Base-by-base conservation (phyloP, 2,329 filamentous ascomycete species). In the Zopfia rhizophila region DNA sequence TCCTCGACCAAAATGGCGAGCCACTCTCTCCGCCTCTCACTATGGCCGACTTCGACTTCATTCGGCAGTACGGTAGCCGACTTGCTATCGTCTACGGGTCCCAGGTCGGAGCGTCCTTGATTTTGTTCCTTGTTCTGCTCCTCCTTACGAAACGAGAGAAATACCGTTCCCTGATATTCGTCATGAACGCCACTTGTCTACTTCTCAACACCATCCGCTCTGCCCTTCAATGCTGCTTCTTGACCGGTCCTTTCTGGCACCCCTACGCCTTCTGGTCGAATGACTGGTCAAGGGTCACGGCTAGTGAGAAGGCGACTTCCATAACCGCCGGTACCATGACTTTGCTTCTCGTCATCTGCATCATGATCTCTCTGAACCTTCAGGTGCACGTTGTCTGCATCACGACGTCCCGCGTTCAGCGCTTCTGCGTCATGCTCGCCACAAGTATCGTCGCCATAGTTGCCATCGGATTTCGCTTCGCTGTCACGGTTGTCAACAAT, bases 71-170 rank as follows among this genome's bases (percentile, higher is more conserved):
- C 62, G 75, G 75, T 48, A 68, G 77, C 45, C 72, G 72, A 7
- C 63, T 78, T 24, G 76, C 71, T 64, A 84, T 89, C 75, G 87
- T 85, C 71, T 90, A 87, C 65, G 86, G 82, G 39, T 73, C 81
- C 13, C 89, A 93, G 66, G 78, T 91, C 38, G 90, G 90, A 21
- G 83, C 87, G 17, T 83, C 82, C 33, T 54, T 86, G 45, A 72
- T 87, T 49, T 82, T 91, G 61, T 75, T 92, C 13, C 56, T 87
- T 30, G 77, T 88, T 21, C 74, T 92, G 3, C 72, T 91, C 8
- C 72, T 87, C 46, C 79, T 92, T 68, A 91, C 89, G 0, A 82
- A 83, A 14, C 67, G 76, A 0, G 76, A 83, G 55, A 91, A 90
- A 66, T 82, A 89, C 48, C 74, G 75, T 39, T 86, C 86, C 2